A percentile compares a stretch with the other conserved stretches of the same genome.
Conservation (phyloP, 768 basidiomycete species). For the Rhizopogon rudus region DNA sequence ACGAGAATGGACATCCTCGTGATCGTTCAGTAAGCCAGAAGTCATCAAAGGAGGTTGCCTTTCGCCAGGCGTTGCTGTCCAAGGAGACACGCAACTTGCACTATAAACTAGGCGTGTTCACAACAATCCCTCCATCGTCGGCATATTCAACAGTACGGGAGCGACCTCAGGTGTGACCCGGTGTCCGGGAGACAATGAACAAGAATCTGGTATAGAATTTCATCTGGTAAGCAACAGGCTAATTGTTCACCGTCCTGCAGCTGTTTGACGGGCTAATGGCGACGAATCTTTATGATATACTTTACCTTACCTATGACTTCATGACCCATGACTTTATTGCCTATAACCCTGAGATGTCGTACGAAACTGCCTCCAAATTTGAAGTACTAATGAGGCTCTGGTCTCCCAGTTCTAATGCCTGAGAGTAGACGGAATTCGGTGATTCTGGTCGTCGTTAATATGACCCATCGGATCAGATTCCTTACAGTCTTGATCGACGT, state of each 20-base stretch:
- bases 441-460: too few relatives aligned
- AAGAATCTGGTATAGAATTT: constrained; percentile 31
- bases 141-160: background rate
- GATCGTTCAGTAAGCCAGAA: constrained; percentile 3
- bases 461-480: too few relatives aligned
- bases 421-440: too few relatives aligned
- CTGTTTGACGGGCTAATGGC: too few relatives aligned
- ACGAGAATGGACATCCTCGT: background rate
- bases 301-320: background rate
- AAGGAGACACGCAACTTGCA: constrained; percentile 28
- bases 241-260: constrained; percentile 7
- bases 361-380: background rate
- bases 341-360: background rate
- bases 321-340: too few relatives aligned
- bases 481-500: too few relatives aligned
- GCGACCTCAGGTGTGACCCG: constrained; percentile 24
- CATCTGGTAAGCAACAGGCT: constrained; percentile 37
- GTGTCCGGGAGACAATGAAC: constrained; percentile 13
- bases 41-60: constrained; percentile 6
- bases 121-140: background rate
- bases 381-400: too few relatives aligned
- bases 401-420: too few relatives aligned
- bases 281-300: too few relatives aligned
- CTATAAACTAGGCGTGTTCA: constrained; percentile 35
- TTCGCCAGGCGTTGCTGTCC: constrained; percentile 3